Base-by-base conservation (phyloP, 129 eudicot species). In the Tagetes patula region DNA sequence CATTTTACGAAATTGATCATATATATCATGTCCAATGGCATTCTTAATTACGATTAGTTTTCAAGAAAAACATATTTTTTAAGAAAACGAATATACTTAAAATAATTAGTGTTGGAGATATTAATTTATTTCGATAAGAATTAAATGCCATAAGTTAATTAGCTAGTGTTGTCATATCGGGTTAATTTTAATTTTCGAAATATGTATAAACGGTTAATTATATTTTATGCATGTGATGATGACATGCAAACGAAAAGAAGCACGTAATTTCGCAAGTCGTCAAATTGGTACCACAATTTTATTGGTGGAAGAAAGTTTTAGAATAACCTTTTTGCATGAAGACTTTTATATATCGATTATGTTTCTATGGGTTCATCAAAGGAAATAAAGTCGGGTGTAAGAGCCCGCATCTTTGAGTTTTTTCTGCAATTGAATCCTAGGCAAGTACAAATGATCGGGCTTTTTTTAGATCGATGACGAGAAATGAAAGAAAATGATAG, bases 251-350 rank as follows among this genome's bases (percentile, higher is more conserved):
- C 12, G 42, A 69, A 77, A 32, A 34, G 70, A 60, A 69, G 42
- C 81, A 69, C 75, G 81, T 60, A 77, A 77, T 58, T 37, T 77
- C 64, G 52, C 1, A 59, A 77, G 75, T 60, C 64, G 11, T 38
- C 43, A 69, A 65, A 65, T 43, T 39, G 79, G 79, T 66, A 53
- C 79, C 54, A 77, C 56, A 38, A 49, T 63, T 11, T 48, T 20
- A 48, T 45, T 73, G 47, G 77, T 8, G 70, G 62, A 36, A 36
- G 39, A n/a, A n/a, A n/a, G 59, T 56, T 66, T 55, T 67, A 31
- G 81, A 77, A 77, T 69, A 59, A 77, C 33, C 70, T 69, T 77
- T 67, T 69, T 58, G 75, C 75, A 46, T 59, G 69, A 55, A 48
- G 52, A 55, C 75, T 68, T 67, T 47, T 45, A 0, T 55, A 8